These are phyloP conservation scores for Xylaria acuta DNA, from an alignment of 495 filamentous ascomycete genomes.

Conservation along the genomic window DNA sequence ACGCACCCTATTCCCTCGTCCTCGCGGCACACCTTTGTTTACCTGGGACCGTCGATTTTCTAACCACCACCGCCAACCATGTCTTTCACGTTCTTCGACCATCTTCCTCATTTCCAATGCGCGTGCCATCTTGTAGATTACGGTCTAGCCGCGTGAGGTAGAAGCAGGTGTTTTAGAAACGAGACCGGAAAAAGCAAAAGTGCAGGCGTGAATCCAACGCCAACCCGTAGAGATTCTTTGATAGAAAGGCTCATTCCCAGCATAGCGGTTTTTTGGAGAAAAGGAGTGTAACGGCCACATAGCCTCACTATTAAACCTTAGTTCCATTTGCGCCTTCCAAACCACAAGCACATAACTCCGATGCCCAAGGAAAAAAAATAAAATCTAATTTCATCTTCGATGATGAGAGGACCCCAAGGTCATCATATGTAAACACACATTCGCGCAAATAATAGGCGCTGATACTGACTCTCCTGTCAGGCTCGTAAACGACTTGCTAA, in stretches of 20 bases:
- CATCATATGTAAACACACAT: slow-evolving; percentile 4
- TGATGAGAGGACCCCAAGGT: slow-evolving; percentile 15
- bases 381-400: slow-evolving; percentile 23
- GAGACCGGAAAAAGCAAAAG: slow-evolving; percentile 21
- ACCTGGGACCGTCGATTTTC: slow-evolving; percentile 49
- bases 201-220: slow-evolving; percentile 41
- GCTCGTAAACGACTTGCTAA: background rate
- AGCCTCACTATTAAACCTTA: slow-evolving; percentile 39
- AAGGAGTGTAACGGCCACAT: slow-evolving; percentile 39
- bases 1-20: slow-evolving; percentile 2
- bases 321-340: slow-evolving; percentile 37
- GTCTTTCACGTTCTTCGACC: background rate
- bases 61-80: slow-evolving; percentile 9
- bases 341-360: slow-evolving; percentile 33
- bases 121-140: slow-evolving; percentile 12
- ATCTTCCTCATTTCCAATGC: slow-evolving; percentile 23
- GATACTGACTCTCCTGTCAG: background rate
- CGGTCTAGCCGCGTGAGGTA: slow-evolving; percentile 10
- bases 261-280: slow-evolving; percentile 30
- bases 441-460: slow-evolving; percentile 2
- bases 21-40: slow-evolving; percentile 58
- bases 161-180: slow-evolving; percentile 16
- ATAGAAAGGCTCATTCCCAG: slow-evolving; percentile 33
- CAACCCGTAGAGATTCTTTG: slow-evolving; percentile 32
- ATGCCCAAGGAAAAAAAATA: slow-evolving; percentile 30